Conservation (phyloP, 2,329 filamentous ascomycete species). For the Diaporthe capsici region DNA sequence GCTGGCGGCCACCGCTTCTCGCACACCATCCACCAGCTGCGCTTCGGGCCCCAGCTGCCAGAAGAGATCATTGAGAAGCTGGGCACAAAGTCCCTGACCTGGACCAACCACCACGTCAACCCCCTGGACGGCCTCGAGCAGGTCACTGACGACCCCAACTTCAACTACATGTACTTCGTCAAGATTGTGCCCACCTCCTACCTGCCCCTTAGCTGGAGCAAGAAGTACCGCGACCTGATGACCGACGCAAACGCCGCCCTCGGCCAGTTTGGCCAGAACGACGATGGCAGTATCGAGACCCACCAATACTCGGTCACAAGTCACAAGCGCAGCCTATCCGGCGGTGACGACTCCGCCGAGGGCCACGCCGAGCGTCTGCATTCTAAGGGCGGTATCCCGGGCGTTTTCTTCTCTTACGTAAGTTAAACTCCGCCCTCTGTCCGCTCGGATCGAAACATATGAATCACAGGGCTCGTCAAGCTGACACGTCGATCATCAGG, state of each 20-base stretch:
- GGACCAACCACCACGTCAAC: slow-evolving; percentile 93
- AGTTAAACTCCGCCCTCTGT: slow-evolving; percentile 55
- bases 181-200: slow-evolving; percentile 98
- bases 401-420: slow-evolving; percentile 98
- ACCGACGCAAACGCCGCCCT: slow-evolving; percentile 71
- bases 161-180: slow-evolving; percentile 99
- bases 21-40: slow-evolving; percentile 88
- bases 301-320: slow-evolving; percentile 99
- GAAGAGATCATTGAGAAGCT: slow-evolving; percentile 76
- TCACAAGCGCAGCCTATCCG: slow-evolving; percentile 89
- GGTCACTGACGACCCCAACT: slow-evolving; percentile 83
- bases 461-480: slow-evolving; percentile 23
- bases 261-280: slow-evolving; percentile 75
- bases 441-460: background rate
- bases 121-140: slow-evolving; percentile 88
- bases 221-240: slow-evolving; percentile 59
- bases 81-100: slow-evolving; percentile 68
- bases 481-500: slow-evolving; percentile 64
- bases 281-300: slow-evolving; percentile 90
- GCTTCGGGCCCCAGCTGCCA: slow-evolving; percentile 93
- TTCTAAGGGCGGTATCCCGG: slow-evolving; percentile 91
- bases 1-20: slow-evolving; percentile 86
- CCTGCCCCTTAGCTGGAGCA: slow-evolving; percentile 90
- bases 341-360: slow-evolving; percentile 87
- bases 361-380: slow-evolving; percentile 94